Conservation (phyloP, 805 yeast species). For the Starmerella riodocensis region DNA sequence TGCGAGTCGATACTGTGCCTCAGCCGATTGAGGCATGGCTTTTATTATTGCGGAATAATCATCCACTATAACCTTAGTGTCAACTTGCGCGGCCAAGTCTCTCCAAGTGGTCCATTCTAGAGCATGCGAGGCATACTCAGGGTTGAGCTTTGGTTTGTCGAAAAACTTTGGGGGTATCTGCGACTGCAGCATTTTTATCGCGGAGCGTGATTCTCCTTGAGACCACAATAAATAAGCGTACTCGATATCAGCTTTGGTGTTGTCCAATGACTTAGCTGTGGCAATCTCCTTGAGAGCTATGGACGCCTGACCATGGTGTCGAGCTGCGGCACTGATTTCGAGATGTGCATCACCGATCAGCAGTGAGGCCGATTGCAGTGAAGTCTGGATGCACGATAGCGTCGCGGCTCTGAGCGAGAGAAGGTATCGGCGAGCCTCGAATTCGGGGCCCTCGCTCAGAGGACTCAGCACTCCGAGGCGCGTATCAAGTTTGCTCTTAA, state of each 20-base stretch:
- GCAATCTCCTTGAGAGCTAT: conserved; percentile 27
- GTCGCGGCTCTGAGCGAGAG: conserved; percentile 47
- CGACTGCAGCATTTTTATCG: conserved; percentile 49
- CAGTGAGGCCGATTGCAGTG: conserved; percentile 13
- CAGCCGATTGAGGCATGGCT: conserved; percentile 51
- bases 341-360: conserved; percentile 40
- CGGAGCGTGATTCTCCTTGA: conserved; percentile 76
- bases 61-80: conserved; percentile 55
- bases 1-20: conserved; percentile 70
- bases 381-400: conserved; percentile 5
- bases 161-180: conserved; percentile 23
- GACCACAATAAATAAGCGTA: conserved; percentile 60
- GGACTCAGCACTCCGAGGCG: conserved; percentile 20
- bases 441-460: conserved; percentile 36
- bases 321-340: conserved; percentile 23
- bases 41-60: conserved; percentile 52
- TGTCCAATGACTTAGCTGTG: conserved; percentile 14
- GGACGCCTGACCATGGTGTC: conserved; percentile 50
- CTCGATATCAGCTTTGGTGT: conserved; percentile 11
- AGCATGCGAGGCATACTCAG: conserved; percentile 37
- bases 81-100: conserved; percentile 70
- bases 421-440: conserved; percentile 46
- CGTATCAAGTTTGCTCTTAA: conserved; percentile 4
- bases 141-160: conserved; percentile 5
- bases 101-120: conserved; percentile 79